Base-by-base conservation (phyloP, 768 basidiomycete species). In the Boletus sensibilis region DNA sequence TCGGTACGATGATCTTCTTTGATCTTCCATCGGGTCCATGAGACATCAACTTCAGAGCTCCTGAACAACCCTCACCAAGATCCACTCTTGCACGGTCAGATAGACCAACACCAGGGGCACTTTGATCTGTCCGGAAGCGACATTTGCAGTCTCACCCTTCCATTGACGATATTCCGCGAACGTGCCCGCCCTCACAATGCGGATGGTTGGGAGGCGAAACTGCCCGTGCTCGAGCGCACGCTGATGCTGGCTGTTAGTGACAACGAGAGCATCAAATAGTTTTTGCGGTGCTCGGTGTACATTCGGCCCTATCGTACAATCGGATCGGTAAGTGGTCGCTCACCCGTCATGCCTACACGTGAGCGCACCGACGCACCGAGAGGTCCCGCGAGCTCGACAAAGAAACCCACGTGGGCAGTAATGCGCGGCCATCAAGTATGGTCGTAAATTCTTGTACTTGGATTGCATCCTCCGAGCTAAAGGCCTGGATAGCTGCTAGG, bases 191-290 rank as follows among this genome's bases (percentile, higher is more conserved):
- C 60, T 52, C 8, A 69, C 50, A 3, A 69, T 51, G 3, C 64
- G 64, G 41, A 70, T 55, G 27, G 65, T 67, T 2, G 68, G 68
- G 7, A 59, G 41, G 10, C 59, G 37, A 1, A 56, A 46, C 16
- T 33, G 23, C 8, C 52, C 57, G 1, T 12, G 23, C 2, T 55
- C 43, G 9, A 58, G 35, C 14, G 46, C 55, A 27, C 3, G 10
- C 5, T 42, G 29, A 14, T 42, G 46, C 18, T 43, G 41, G 1
- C 4, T 2, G 13, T 64, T 54, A 1, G 42, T 33, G 14, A 44
- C 13, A 3, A 44, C 43, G 31, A 62, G 54, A 1, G 54, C 49
- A 25, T 64, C 60, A 29, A 64, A 51, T 20, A 58, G 13, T 44
- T 35, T 48, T n/a, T 52, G 50, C 12, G 27, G 23, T 11, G 55